These are phyloP conservation scores for Keqinozyma sinolaborantium DNA, from an alignment of 1,139 yeast species.

Conservation along the genomic window DNA sequence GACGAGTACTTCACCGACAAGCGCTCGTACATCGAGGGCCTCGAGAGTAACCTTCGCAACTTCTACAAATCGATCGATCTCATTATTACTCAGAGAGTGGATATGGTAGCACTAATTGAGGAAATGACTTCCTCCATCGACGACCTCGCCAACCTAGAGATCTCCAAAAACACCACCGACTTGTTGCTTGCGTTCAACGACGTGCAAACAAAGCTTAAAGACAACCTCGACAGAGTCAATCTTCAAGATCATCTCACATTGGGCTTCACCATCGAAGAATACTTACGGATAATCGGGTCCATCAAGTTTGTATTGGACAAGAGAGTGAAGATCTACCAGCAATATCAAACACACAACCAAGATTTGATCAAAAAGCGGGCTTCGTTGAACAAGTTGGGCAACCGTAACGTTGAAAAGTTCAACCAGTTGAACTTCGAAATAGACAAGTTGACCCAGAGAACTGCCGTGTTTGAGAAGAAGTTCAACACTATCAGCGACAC, in stretches of 20 bases:
- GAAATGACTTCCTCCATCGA: constrained; percentile 60
- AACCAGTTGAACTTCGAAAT: constrained; percentile 55
- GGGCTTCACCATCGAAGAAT: constrained; percentile 87
- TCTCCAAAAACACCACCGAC: constrained; percentile 63
- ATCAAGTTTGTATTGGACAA: constrained; percentile 73
- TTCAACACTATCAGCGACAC: constrained; percentile 61
- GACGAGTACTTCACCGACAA: constrained; percentile 76
- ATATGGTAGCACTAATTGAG: constrained; percentile 48
- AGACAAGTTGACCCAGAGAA: constrained; percentile 54
- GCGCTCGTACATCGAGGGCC: constrained; percentile 62
- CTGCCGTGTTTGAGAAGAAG: constrained; percentile 50
- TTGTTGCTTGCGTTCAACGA: constrained; percentile 59
- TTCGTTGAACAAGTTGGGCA: constrained; percentile 55
- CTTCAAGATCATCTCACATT: constrained; percentile 84
- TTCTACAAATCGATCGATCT: constrained; percentile 70
- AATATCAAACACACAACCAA: constrained; percentile 44
- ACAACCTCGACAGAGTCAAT: constrained; percentile 73
- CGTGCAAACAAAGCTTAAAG: constrained; percentile 68
- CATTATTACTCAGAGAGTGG: constrained; percentile 73
- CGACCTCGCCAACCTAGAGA: constrained; percentile 70
- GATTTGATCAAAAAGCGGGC: constrained; percentile 46
- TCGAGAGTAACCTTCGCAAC: constrained; percentile 71
- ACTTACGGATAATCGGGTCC: constrained; percentile 73
- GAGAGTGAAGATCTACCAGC: constrained; percentile 66
- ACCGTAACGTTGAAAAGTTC: constrained; percentile 60